These are phyloP conservation scores for Aquilaria yunnanensis DNA, from an alignment of 345 rosid species.

Conservation along the genomic window DNA sequence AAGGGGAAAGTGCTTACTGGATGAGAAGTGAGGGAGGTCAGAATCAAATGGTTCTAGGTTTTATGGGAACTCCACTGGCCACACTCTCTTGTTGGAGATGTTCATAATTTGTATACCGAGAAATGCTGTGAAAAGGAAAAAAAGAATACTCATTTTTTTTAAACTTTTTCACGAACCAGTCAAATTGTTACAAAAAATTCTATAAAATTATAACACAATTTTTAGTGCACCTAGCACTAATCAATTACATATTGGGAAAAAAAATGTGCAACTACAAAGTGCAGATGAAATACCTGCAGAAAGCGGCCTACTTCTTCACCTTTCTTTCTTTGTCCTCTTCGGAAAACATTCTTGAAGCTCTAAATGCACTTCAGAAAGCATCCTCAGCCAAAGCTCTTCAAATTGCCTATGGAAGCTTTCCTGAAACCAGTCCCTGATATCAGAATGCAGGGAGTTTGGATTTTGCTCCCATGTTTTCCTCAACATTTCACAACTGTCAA, in stretches of 20 bases:
- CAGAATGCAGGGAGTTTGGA: constrained; percentile 35
- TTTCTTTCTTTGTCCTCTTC: constrained; percentile 19
- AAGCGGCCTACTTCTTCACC: neutral
- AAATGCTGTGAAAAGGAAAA: too few species aligned
- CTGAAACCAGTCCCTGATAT: constrained; percentile 73
- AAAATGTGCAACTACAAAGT: too few species aligned
- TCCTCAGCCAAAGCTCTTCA: constrained; percentile 50
- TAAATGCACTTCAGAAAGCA: constrained; percentile 43
- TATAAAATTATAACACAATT: too few species aligned
- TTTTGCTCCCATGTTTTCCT: constrained; percentile 50
- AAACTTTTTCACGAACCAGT: too few species aligned
- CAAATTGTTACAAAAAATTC: too few species aligned
- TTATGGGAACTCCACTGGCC: constrained; percentile 23
- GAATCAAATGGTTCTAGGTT: constrained; percentile 28
- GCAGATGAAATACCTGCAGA: neutral
- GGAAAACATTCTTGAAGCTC: constrained; percentile 29
- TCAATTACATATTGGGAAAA: too few species aligned
- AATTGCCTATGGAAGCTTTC: constrained; percentile 38
- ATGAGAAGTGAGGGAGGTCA: constrained; percentile 15
- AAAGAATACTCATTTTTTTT: too few species aligned
- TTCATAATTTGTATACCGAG: too few species aligned
- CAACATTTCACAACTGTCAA: constrained; percentile 42
- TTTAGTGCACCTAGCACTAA: too few species aligned
- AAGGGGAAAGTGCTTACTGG: constrained; percentile 25
- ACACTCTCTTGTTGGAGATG: constrained; percentile 34